Evolutionary conservation across 2,329 filamentous ascomycete genomes (phyloP), one percentile per base, ranked within the genome.

Genomic region (Didymella glomerata): DNA sequence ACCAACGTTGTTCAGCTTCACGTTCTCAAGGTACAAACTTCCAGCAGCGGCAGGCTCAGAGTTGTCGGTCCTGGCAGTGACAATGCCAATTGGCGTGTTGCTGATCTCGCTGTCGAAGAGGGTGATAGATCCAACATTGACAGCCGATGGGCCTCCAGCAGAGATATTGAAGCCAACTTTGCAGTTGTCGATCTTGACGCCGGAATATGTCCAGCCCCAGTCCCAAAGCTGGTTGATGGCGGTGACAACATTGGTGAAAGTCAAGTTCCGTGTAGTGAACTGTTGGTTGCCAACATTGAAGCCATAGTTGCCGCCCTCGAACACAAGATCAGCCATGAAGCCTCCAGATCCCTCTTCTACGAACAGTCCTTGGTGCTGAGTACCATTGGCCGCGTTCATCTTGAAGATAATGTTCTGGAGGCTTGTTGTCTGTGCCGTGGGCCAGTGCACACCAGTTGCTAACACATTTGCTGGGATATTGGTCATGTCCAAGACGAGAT

Each of bases 401-500:
- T 77, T 73, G 70, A 82, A 81, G 2, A 78, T 64, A 2, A 82
- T 64, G 48, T 82, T 82, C 64, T 81, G 79, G 7, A 81, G 65
- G 49, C 74, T 79, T 1, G 80, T 82, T 0, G 78, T 77, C 58
- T 82, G 80, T n/a, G 77, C 77, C 18, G 77, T 79, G 5, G 77
- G 78, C 79, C 79, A 82, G 51, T 82, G 79, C 18, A 82, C 72
- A 28, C 79, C 78, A 20, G 82, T 79, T 1, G 82, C 79, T 2
- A 78, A 69, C 9, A 76, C 79, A n/a, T 75, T 67, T 0, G 82
- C 72, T 24, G 82, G 79, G 0, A 87, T 79, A 1, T 76, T 73
- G 1, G 83, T 86, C 36, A 82, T 78, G 68, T 91, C 88, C 38
- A 91, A 79, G 54, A 87, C 78, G 48, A 91, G 81, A 68, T 91